Evolutionary conservation across 1,284 basidiomycete genomes (phyloP), one percentile per base, ranked within the genome.

Genomic region (Malassezia nana): DNA sequence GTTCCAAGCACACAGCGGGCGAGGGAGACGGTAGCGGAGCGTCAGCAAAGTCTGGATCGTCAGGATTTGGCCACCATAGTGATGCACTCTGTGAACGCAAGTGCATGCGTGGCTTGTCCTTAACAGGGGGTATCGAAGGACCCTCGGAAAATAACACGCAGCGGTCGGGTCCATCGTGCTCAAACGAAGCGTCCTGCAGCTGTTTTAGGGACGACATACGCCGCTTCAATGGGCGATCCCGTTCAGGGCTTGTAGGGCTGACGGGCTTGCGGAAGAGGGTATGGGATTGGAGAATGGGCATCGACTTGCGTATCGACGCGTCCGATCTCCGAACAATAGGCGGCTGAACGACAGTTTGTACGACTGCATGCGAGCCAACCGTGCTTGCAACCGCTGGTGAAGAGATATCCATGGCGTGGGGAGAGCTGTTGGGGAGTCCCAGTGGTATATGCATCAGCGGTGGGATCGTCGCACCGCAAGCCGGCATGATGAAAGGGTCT

Each of bases 371-470:
- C 30, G 28, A 3, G 30, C 32, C 39, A 2, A 12, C 2, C 13
- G 35, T 31, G 35, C 24, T 26, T 16, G 24, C 25, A 13, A 25
- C 33, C 7, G 54, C 48, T 2, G 54, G 59, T 41, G 69, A 65
- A 1, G 66, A 68, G 47, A 72, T 67, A 44, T 72, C 69, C 69
- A 71, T 69, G 22, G 63, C 62, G 25, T 64, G 54, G 6, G 65
- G 63, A 10, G 69, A 69, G 54, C 62, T 71, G 50, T 67, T 65
- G 30, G 63, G 59, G 5, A 60, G 63, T 63, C 60, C 64, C 55
- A 67, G 43, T 18, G 15, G 43, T 28, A 15, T 62, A 60, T 15
- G 62, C 66, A 20, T 60, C 62, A 29, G 66, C 13, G 52, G 24
- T 15, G 35, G 12, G 18, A 38, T n/a, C n/a, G 35, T 8, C 6